These are phyloP conservation scores for Paramecium octaurelia DNA, from an alignment of 73 alveolate genomes.

Conservation along the genomic window DNA sequence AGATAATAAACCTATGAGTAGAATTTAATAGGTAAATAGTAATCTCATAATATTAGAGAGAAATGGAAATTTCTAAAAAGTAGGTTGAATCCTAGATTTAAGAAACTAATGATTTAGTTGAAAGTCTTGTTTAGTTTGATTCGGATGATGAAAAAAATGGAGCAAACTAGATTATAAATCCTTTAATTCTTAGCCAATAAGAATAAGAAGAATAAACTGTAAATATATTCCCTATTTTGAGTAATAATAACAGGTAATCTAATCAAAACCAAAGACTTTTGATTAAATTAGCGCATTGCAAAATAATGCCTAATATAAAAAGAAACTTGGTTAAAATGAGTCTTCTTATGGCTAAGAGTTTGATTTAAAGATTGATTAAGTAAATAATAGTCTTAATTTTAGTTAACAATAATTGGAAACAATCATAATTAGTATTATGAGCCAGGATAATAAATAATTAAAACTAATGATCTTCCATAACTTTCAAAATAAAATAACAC, in stretches of 20 bases:
- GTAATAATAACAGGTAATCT: background rate
- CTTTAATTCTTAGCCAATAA: background rate
- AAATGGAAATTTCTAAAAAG: background rate
- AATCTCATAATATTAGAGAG: background rate
- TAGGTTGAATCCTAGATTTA: background rate
- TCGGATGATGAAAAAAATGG: background rate
- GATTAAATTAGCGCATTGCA: background rate
- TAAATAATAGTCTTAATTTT: too few species aligned
- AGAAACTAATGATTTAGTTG: background rate
- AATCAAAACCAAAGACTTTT: background rate
- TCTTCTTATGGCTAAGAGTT: background rate
- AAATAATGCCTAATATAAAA: background rate
- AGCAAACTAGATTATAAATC: background rate
- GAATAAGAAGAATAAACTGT: background rate
- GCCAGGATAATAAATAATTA: background rate
- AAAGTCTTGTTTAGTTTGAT: background rate
- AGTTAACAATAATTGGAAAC: background rate
- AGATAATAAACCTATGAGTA: background rate
- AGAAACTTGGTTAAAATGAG: background rate
- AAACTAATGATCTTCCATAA: background rate
- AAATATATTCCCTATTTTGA: background rate
- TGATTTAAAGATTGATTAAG: background rate
- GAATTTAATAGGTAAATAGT: background rate
- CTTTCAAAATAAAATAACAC: too few species aligned
- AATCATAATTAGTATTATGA: background rate